Percentiles rank a stretch among this genome's conserved stretches.
These are phyloP conservation scores for Paramecium biaurelia DNA, from an alignment of 73 alveolate species.

Conservation along the genomic window DNA sequence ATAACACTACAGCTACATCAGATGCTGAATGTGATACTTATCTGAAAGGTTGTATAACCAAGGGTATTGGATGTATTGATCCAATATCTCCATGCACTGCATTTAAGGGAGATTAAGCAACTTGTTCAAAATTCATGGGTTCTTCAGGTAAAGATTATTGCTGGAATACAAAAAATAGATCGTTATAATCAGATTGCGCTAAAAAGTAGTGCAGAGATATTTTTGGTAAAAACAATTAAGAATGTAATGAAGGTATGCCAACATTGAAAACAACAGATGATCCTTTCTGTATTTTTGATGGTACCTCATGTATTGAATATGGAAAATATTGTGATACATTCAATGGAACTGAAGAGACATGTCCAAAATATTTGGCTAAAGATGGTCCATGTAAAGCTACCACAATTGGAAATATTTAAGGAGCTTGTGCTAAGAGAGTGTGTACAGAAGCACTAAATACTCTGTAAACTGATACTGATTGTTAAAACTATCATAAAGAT, in stretches of 20 bases:
- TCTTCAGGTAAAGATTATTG: not conserved
- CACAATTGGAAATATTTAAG: not conserved
- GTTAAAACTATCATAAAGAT: not conserved
- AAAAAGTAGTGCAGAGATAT: not conserved
- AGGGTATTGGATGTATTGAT: constrained; percentile 3
- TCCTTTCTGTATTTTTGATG: not conserved
- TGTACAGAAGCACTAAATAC: constrained; percentile 35
- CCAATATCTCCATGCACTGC: not conserved
- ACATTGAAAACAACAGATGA: not conserved
- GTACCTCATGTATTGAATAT: not conserved
- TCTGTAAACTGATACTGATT: not conserved
- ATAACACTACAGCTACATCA: not conserved
- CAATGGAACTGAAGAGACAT: not conserved
- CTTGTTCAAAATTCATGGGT: not conserved
- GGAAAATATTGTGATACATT: not conserved
- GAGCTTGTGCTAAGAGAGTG: not conserved
- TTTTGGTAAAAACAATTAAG: not conserved
- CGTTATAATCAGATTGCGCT: not conserved
- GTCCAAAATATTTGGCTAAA: not conserved
- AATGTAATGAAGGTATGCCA: not conserved
- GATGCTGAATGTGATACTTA: not conserved
- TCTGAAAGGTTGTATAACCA: not conserved
- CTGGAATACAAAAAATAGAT: not conserved
- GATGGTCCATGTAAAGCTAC: constrained; percentile 43
- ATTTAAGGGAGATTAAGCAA: not conserved